These are phyloP conservation scores for Candida tallmaniae DNA, from an alignment of 805 yeast genomes.

Conservation along the genomic window DNA sequence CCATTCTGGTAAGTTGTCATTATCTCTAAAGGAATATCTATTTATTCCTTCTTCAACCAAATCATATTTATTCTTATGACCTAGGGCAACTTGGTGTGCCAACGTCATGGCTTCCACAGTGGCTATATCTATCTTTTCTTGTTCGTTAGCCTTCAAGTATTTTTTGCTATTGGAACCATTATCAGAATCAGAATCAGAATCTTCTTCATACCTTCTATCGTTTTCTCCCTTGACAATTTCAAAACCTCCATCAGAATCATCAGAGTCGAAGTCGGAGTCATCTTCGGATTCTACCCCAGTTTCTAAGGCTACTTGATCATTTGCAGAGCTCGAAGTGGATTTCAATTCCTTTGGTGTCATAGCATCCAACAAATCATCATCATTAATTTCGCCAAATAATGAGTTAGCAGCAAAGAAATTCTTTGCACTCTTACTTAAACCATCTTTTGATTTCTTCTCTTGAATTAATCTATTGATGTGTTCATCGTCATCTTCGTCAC, in stretches of 20 bases:
- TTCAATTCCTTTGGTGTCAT: conserved; percentile 19
- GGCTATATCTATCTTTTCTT: conserved; percentile 71
- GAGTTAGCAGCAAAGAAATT: conserved; percentile 38
- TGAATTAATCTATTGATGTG: conserved; percentile 56
- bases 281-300: conserved; percentile 20
- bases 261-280: conserved; percentile 36
- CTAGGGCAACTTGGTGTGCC: conserved; percentile 92
- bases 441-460: conserved; percentile 34
- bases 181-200: conserved; percentile 52
- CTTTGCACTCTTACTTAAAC: conserved; percentile 31
- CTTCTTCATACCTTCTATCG: conserved; percentile 21
- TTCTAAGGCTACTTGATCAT: conserved; percentile 3
- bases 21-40: conserved; percentile 86
- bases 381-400: conserved; percentile 38
- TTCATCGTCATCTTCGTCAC: conserved; percentile 67
- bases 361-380: conserved; percentile 46
- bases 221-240: conserved; percentile 35
- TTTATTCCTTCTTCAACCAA: conserved; percentile 90
- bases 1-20: conserved; percentile 94
- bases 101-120: conserved; percentile 97
- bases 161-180: conserved; percentile 24
- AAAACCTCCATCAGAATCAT: conserved; percentile 37
- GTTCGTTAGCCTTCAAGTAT: conserved; percentile 44
- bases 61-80: conserved; percentile 80
- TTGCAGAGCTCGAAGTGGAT: conserved; percentile 2